These are phyloP conservation scores for Globisporangium acanthophoron DNA, from an alignment of 352 stramenopile genomes.

Conservation along the genomic window DNA sequence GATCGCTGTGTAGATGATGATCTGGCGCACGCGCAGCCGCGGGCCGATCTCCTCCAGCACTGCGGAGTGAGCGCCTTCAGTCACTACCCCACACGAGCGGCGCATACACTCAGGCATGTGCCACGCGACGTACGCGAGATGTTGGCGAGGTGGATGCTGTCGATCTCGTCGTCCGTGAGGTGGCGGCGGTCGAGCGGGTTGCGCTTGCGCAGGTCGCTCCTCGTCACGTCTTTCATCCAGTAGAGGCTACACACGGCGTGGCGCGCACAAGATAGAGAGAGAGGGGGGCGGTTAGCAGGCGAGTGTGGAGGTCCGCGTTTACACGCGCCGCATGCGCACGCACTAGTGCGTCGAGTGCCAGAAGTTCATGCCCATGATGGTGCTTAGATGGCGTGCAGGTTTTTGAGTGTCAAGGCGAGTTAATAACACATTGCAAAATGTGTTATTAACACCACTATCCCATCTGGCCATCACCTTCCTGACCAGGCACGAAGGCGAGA, in stretches of 20 bases:
- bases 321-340: constrained; percentile 9
- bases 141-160: constrained; percentile 86
- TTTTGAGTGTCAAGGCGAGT: too few species aligned
- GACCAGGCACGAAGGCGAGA: too few species aligned
- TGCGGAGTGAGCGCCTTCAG: constrained; percentile 13
- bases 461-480: too few species aligned
- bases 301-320: not conserved
- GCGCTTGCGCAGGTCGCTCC: constrained; percentile 66
- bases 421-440: too few species aligned
- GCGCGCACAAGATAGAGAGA: not conserved
- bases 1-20: constrained; percentile 90
- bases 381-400: not conserved
- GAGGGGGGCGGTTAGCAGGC: not conserved
- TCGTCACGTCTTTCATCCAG: constrained; percentile 86
- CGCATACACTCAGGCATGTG: not conserved
- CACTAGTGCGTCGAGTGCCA: constrained; percentile 91
- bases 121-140: constrained; percentile 51
- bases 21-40: constrained; percentile 75
- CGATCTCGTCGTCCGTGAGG: constrained; percentile 78
- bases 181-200: constrained; percentile 74
- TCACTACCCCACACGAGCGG: not conserved
- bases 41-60: constrained; percentile 84
- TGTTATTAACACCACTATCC: too few species aligned
- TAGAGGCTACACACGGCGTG: constrained; percentile 42
- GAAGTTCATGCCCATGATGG: constrained; percentile 85